Conservation (phyloP, 2,329 filamentous ascomycete species). For the Xylaria sp. region DNA sequence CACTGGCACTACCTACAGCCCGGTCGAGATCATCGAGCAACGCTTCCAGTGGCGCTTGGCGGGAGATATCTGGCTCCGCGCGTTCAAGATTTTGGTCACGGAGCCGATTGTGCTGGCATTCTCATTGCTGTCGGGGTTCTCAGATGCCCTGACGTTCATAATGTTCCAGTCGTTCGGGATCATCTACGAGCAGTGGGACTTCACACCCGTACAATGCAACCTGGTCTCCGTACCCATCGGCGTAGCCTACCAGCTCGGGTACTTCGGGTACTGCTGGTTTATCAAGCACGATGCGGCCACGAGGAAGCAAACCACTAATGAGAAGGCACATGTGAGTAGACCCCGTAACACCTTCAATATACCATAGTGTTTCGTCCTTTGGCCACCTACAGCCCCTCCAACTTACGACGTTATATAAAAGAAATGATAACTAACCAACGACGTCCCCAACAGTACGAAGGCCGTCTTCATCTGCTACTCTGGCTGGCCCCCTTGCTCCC, state of each 20-base stretch:
- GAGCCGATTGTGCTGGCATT: slow-evolving; percentile 75
- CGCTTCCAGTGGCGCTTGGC: slow-evolving; percentile 63
- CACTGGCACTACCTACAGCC: slow-evolving; percentile 68
- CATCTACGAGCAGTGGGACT: slow-evolving; percentile 70
- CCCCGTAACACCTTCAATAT: neutral
- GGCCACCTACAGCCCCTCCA: neutral
- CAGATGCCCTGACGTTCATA: slow-evolving; percentile 77
- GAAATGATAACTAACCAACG: neutral
- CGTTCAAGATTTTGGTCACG: slow-evolving; percentile 73
- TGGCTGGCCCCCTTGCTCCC: slow-evolving; percentile 63
- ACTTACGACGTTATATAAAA: neutral
- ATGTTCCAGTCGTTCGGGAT: slow-evolving; percentile 72
- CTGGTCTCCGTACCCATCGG: slow-evolving; percentile 68
- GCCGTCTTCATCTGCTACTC: slow-evolving; percentile 66
- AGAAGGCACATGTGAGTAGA: slow-evolving; percentile 48
- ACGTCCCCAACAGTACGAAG: slow-evolving; percentile 57
- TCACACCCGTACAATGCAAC: slow-evolving; percentile 58
- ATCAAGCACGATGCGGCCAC: slow-evolving; percentile 56
- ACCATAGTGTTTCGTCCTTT: no score
- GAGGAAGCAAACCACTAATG: slow-evolving; percentile 53
- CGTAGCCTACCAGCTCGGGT: slow-evolving; percentile 67
- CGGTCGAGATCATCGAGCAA: slow-evolving; percentile 65
- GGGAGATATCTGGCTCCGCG: slow-evolving; percentile 59
- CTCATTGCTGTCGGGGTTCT: slow-evolving; percentile 72
- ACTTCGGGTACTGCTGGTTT: slow-evolving; percentile 60